A percentile compares a stretch with the other conserved stretches of the same genome.
These are phyloP conservation scores for Pyrrhoderma lamaoense DNA, from an alignment of 1,284 basidiomycete genomes.

Conservation along the genomic window DNA sequence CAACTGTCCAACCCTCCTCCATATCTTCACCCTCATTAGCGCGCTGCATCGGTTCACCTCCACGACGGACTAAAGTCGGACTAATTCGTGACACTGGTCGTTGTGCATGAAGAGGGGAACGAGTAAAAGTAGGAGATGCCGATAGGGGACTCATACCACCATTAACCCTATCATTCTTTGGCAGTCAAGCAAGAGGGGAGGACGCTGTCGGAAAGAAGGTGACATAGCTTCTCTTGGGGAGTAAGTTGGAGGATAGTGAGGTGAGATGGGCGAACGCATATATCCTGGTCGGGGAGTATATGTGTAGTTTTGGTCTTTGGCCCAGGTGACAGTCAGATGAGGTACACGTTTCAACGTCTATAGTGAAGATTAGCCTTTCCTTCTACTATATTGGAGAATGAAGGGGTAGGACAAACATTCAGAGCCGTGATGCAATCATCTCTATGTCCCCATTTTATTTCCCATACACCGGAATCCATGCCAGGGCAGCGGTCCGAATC, in stretches of 20 bases:
- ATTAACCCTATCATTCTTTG: neutral
- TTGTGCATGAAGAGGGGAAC: neutral
- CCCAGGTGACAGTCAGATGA: slow-evolving; percentile 71
- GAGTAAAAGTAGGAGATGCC: slow-evolving; percentile 2
- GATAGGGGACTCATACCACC: neutral
- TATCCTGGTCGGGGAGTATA: slow-evolving; percentile 11
- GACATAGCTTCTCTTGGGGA: slow-evolving; percentile 1
- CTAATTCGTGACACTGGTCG: neutral
- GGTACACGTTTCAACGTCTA: slow-evolving; percentile 63
- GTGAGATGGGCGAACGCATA: slow-evolving; percentile 15
- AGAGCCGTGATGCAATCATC: slow-evolving; percentile 66
- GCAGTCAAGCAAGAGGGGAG: slow-evolving; percentile 6
- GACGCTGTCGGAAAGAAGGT: slow-evolving; percentile 8
- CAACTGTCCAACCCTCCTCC: slow-evolving; percentile 14
- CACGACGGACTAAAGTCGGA: slow-evolving; percentile 2
- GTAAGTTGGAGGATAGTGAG: slow-evolving; percentile 8
- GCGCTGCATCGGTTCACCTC: neutral
- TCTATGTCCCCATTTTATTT: slow-evolving; percentile 68
- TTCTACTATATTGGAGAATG: slow-evolving; percentile 12
- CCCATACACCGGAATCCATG: slow-evolving; percentile 61
- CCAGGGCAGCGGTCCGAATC: slow-evolving; percentile 40
- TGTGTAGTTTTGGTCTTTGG: slow-evolving; percentile 36
- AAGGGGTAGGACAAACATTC: slow-evolving; percentile 38
- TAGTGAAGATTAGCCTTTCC: slow-evolving; percentile 4
- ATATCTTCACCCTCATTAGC: neutral